These are phyloP conservation scores for Quercus engelmannii DNA, from an alignment of 306 rosid species.

Conservation along the genomic window DNA sequence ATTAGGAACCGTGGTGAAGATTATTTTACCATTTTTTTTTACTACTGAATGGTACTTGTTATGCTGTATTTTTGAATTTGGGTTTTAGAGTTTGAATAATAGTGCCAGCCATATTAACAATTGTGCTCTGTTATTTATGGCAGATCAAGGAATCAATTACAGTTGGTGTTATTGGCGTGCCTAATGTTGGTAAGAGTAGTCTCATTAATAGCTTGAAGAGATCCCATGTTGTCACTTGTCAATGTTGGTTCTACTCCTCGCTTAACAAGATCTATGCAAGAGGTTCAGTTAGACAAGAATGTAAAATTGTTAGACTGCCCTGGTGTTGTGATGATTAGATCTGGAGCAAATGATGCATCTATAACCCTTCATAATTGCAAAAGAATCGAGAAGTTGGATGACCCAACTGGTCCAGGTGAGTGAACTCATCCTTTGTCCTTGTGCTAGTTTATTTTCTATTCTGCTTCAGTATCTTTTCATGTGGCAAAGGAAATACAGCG, in stretches of 20 bases:
- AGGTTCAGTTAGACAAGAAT: constrained; percentile 80
- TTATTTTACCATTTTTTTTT: neutral
- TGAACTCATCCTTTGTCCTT: neutral
- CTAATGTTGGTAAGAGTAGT: constrained; percentile 99
- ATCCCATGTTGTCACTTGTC: constrained; percentile 44
- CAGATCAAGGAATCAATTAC: constrained; percentile 94
- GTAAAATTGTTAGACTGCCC: constrained; percentile 93
- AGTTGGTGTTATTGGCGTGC: constrained; percentile 84
- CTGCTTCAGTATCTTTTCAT: neutral
- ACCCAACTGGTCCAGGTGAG: constrained; percentile 82
- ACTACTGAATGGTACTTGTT: no score
- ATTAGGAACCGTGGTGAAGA: no score
- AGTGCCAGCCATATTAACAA: neutral
- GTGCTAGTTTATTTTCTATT: neutral
- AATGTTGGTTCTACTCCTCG: constrained; percentile 92
- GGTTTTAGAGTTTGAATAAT: neutral
- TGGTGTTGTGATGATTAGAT: constrained; percentile 84
- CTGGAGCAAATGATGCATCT: constrained; percentile 59
- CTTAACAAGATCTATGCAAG: constrained; percentile 87
- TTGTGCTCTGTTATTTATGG: constrained; percentile 14
- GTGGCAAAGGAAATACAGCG: neutral
- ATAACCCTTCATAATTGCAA: constrained; percentile 76
- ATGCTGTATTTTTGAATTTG: neutral
- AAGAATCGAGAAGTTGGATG: constrained; percentile 86
- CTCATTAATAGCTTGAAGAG: constrained; percentile 85